A percentile compares a stretch with the other conserved stretches of the same genome.
These are phyloP conservation scores for Apocynum venetum DNA, from an alignment of 257 asterid genomes.

Conservation along the genomic window DNA sequence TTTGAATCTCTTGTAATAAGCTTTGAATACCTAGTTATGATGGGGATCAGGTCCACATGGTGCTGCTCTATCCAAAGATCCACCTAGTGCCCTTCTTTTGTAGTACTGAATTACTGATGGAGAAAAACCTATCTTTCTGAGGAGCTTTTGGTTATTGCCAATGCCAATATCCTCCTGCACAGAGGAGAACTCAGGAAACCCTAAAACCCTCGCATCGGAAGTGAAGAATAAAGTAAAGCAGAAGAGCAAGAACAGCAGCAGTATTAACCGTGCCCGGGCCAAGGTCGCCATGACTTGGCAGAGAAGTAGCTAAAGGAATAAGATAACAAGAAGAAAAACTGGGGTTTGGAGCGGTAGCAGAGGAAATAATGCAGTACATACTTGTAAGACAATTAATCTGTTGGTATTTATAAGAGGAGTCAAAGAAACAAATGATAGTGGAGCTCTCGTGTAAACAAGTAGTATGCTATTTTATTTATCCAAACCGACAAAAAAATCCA, in stretches of 20 bases:
- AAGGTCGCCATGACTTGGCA: conserved; percentile 34
- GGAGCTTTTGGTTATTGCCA: conserved; percentile 16
- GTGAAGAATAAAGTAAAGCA: conserved; percentile 9
- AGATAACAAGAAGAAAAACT: not conserved
- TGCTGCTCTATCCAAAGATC: conserved; percentile 21
- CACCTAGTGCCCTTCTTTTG: conserved; percentile 28
- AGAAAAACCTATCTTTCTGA: conserved; percentile 31
- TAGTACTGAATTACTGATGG: conserved; percentile 21
- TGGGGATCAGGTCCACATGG: conserved; percentile 51
- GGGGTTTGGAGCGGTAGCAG: not conserved
- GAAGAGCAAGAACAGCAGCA: conserved; percentile 19
- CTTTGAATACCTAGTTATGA: conserved; percentile 22
- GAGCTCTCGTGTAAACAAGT: conserved; percentile 34
- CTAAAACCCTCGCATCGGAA: conserved; percentile 23
- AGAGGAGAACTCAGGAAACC: not conserved
- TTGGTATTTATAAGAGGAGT: conserved; percentile 33
- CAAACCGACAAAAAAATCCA: conserved; percentile 30
- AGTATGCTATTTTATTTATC: conserved; percentile 21
- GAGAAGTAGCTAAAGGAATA: not conserved
- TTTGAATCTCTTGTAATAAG: not conserved
- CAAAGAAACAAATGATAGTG: conserved; percentile 44
- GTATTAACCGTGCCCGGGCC: conserved; percentile 1
- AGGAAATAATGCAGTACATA: conserved; percentile 13
- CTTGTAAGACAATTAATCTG: conserved; percentile 26
- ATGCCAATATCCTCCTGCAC: not conserved